Base-by-base conservation (phyloP, 2,329 filamentous ascomycete species). In the Penicillium sp. region DNA sequence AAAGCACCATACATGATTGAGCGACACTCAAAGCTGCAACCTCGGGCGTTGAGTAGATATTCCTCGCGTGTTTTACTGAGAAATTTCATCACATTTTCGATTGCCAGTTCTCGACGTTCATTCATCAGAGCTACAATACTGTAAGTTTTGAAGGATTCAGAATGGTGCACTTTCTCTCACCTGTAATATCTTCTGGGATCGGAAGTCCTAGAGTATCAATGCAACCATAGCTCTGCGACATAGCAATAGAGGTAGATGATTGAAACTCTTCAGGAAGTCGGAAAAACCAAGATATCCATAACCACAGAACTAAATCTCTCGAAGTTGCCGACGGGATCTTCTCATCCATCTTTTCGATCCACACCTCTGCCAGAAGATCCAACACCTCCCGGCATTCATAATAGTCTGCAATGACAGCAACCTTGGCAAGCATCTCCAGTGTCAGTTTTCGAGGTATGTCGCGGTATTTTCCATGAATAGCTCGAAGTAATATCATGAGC, bases 1-100 rank as follows among this genome's bases (percentile, higher is more conserved):
- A 62, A 49, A 28, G 52, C 52, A 12, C 59, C 60, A 39, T 50
- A 53, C 59, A 61, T 60, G 5, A 62, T 60, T 48, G 59, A 56
- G 8, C 49, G 46, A 36, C 61, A 63, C 26, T 60, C 58, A 33
- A 55, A 62, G 9, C 33, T 0, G 43, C 61, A 64, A 3, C 60
- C 60, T 36, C 9, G 12, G 36, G 0, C 34, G 6, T 47, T 47
- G n/a, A 7, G 28, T 9, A 54, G 27, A 11, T 61, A 42, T 4
- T 25, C 45, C 3, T 52, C 40, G 7, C 34, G 47, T 42, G 24
- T 49, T 26, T 50, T n/a, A 43, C 26, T 11, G 7, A 39, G 18
- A 11, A 27, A 9, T 12, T 11, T 2, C 12, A 39, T 26, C 13
- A 38, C 8, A 7, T 27, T 24, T 11, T 27, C 12, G 25, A 39